Percentiles rank a stretch among this genome's conserved stretches.
Evolutionary conservation across 306 rosid genomes (phyloP).

Genomic region (Corylus americana): DNA sequence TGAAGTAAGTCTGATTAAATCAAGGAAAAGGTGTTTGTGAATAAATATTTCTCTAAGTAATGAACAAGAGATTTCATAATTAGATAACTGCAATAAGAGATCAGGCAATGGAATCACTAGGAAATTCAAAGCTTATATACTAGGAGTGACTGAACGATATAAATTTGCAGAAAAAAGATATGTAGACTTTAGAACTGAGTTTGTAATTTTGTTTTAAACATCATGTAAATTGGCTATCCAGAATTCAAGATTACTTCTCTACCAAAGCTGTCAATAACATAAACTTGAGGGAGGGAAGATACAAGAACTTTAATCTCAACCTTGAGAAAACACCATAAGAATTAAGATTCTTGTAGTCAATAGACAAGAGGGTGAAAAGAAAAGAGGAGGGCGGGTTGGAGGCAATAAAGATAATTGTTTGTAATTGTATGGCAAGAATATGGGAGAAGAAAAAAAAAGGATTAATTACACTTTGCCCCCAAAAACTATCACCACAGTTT

Average conservation of each 20-base stretch:
- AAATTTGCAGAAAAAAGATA: neutral
- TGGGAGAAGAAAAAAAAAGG: neutral
- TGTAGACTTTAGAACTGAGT: neutral
- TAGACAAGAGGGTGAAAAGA: neutral
- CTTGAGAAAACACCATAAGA: neutral
- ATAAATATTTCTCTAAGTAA: conserved; percentile 8
- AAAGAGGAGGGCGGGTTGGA: neutral
- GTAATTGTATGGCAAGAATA: neutral
- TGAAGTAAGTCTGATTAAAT: conserved; percentile 68
- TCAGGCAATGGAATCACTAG: neutral
- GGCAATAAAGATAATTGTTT: neutral
- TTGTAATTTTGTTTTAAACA: neutral
- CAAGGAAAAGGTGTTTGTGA: conserved; percentile 5
- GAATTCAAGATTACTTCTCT: neutral
- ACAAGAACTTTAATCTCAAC: neutral
- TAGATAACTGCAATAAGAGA: neutral
- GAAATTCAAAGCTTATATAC: neutral
- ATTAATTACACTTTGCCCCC: too few species aligned
- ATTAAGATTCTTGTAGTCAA: neutral
- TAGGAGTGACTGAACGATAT: neutral
- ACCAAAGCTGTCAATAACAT: neutral
- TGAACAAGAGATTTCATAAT: neutral
- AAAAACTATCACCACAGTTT: too few species aligned
- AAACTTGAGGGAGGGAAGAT: neutral
- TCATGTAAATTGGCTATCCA: neutral